These are phyloP conservation scores for Symbiodinium pilosum DNA, from an alignment of 73 alveolate genomes.

Conservation along the genomic window DNA sequence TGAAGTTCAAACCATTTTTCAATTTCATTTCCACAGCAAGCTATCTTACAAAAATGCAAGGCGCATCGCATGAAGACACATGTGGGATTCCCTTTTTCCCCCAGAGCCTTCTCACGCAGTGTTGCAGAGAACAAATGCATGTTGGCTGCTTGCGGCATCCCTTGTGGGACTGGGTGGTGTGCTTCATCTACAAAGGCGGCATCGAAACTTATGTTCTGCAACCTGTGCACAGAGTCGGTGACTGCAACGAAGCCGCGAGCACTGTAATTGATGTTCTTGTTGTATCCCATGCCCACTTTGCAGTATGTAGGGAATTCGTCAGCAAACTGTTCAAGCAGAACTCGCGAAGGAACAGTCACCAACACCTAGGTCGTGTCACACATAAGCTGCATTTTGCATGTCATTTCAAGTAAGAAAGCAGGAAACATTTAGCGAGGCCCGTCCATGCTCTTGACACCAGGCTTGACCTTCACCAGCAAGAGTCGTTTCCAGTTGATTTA, in stretches of 20 bases:
- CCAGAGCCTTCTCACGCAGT: neutral
- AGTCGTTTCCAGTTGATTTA: too few relatives aligned
- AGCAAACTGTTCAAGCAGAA: slow-evolving; percentile 56
- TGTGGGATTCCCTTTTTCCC: too few relatives aligned
- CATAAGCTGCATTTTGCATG: too few relatives aligned
- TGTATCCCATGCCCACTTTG: slow-evolving; percentile 86
- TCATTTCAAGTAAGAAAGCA: too few relatives aligned
- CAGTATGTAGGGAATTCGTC: slow-evolving; percentile 39
- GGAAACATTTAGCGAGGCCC: too few relatives aligned
- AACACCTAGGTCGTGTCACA: slow-evolving; percentile 6
- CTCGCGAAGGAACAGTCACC: slow-evolving; percentile 49
- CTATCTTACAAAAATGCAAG: too few relatives aligned
- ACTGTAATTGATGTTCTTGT: neutral
- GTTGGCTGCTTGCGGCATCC: neutral
- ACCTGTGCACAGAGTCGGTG: slow-evolving; percentile 16
- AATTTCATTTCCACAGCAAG: too few relatives aligned
- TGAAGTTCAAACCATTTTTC: too few relatives aligned
- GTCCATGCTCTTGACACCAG: too few relatives aligned
- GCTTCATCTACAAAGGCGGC: slow-evolving; percentile 46
- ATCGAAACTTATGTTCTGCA: neutral
- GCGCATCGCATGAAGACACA: too few relatives aligned
- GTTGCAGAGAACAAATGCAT: slow-evolving; percentile 25
- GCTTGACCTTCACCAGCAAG: too few relatives aligned
- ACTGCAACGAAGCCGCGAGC: slow-evolving; percentile 22
- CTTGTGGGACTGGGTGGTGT: slow-evolving; percentile 9